A percentile compares a stretch with the other conserved stretches of the same genome.
phyloP scores from a whole-genome alignment of 306 rosid species.

The Glycine tomentella region DNA sequence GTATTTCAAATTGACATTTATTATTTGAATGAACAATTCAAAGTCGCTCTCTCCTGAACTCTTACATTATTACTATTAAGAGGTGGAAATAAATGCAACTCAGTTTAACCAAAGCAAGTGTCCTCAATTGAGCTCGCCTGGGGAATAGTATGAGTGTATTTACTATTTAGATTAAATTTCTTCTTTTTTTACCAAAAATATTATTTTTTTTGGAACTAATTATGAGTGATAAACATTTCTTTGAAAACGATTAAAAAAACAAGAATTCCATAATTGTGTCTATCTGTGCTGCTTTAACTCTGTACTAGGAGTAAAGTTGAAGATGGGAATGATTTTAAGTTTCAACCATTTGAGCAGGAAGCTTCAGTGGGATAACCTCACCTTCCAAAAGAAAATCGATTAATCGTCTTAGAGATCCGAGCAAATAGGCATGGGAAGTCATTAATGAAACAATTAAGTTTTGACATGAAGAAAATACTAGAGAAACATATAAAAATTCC shows the following conservation, averaged over 20 bases:
- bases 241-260: not conserved
- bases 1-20: too few species aligned
- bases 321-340: not conserved
- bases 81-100: not conserved
- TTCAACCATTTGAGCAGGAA: constrained; percentile 31
- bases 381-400: constrained; percentile 28
- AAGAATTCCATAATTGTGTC: not conserved
- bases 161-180: not conserved
- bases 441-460: constrained; percentile 28
- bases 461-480: not conserved
- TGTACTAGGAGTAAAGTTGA: constrained; percentile 8
- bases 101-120: constrained; percentile 23
- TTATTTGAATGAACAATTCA: too few species aligned
- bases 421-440: constrained; percentile 29
- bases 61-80: not conserved
- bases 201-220: too few species aligned
- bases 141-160: not conserved
- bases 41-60: too few species aligned
- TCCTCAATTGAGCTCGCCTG: not conserved
- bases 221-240: too few species aligned
- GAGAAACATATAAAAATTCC: not conserved
- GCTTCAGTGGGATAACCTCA: constrained; percentile 23
- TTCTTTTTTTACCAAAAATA: not conserved
- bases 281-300: not conserved
- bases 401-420: constrained; percentile 42